Evolutionary conservation across 305 asterid species (phyloP).

Genomic region (Lippia alba): DNA sequence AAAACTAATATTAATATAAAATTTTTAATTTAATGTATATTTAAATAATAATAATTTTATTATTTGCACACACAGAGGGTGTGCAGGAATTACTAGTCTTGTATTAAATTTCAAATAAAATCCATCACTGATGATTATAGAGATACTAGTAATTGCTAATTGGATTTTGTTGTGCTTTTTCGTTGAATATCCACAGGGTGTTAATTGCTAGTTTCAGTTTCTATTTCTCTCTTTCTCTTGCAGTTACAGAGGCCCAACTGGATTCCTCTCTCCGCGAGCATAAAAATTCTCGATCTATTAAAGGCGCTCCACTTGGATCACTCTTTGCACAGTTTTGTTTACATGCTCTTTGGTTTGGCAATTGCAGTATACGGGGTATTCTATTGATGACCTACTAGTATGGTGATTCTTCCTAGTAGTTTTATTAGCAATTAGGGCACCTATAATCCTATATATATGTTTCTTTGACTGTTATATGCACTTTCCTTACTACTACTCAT

Average conservation of each 20-base stretch:
- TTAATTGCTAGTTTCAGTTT: slow-evolving; percentile 33
- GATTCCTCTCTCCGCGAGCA: slow-evolving; percentile 59
- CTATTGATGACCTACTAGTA: slow-evolving; percentile 29
- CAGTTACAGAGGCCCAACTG: slow-evolving; percentile 50
- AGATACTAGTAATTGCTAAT: slow-evolving; percentile 19
- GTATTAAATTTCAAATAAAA: slow-evolving; percentile 7
- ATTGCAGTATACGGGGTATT: slow-evolving; percentile 94
- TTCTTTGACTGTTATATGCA: slow-evolving; percentile 21
- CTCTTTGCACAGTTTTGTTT: slow-evolving; percentile 95
- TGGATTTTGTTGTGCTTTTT: slow-evolving; percentile 12
- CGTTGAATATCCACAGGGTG: slow-evolving; percentile 5
- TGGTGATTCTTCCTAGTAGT: slow-evolving; percentile 25
- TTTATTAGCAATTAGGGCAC: slow-evolving; percentile 22
- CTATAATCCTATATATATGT: slow-evolving; percentile 6
- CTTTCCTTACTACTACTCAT: slow-evolving; percentile 28
- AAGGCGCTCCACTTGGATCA: slow-evolving; percentile 89
- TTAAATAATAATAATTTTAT: no score
- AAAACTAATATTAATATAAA: no score
- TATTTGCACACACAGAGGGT: no score
- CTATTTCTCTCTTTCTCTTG: slow-evolving; percentile 26
- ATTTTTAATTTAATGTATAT: no score
- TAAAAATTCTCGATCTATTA: slow-evolving; percentile 74
- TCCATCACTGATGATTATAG: slow-evolving; percentile 13
- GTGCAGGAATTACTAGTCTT: no score
- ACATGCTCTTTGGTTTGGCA: slow-evolving; percentile 98